phyloP scores from a whole-genome alignment of 164 flowering plant genomes.

The Warburgia ugandensis region DNA sequence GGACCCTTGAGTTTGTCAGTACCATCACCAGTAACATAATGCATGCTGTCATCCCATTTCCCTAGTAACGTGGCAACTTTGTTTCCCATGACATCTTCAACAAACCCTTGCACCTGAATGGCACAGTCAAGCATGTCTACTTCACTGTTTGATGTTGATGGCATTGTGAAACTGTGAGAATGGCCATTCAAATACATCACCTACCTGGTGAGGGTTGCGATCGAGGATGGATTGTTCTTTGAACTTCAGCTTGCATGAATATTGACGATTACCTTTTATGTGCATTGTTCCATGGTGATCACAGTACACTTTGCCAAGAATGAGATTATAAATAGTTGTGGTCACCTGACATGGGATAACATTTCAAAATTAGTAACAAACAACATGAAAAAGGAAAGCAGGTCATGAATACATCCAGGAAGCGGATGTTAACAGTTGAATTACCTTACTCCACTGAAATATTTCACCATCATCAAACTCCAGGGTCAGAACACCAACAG shows the following conservation, averaged over 20 bases:
- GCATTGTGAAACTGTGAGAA: no score
- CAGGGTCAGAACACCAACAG: slow-evolving; percentile 70
- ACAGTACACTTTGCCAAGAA: slow-evolving; percentile 82
- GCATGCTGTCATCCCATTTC: slow-evolving; percentile 89
- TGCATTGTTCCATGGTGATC: slow-evolving; percentile 91
- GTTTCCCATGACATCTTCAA: slow-evolving; percentile 60
- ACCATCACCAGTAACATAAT: slow-evolving; percentile 45
- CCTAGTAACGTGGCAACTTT: slow-evolving; percentile 66
- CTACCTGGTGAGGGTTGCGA: slow-evolving; percentile 84
- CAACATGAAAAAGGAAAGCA: no score
- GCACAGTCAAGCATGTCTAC: no score
- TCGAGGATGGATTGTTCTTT: slow-evolving; percentile 84
- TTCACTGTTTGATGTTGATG: no score
- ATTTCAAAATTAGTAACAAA: no score
- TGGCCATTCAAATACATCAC: slow-evolving; percentile 1
- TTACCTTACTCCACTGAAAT: slow-evolving; percentile 96
- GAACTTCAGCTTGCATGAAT: slow-evolving; percentile 83
- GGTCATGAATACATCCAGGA: no score
- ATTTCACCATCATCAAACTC: slow-evolving; percentile 96
- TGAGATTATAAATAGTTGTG: slow-evolving; percentile 72
- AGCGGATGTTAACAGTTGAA: no score
- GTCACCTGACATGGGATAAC: no score
- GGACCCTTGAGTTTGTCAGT: slow-evolving; percentile 35
- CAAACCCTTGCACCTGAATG: slow-evolving; percentile 68
- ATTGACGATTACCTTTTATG: slow-evolving; percentile 61